These are phyloP conservation scores for Colletotrichum tanaceti DNA, from an alignment of 2,329 filamentous ascomycete species.

Conservation along the genomic window DNA sequence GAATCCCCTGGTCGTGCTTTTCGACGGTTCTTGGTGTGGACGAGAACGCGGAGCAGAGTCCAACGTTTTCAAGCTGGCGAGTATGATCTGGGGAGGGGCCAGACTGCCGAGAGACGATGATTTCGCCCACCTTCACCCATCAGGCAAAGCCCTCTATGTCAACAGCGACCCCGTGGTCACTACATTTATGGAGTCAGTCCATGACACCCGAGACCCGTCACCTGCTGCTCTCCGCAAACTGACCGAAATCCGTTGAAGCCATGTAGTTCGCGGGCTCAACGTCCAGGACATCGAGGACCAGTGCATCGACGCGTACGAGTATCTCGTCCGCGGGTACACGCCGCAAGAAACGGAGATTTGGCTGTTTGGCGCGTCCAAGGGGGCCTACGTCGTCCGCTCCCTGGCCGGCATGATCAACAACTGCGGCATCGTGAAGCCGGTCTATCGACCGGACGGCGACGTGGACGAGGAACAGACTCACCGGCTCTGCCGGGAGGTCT, in stretches of 20 bases:
- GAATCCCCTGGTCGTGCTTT: constrained; percentile 38
- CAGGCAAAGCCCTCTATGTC: constrained; percentile 26
- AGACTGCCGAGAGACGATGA: constrained; percentile 16
- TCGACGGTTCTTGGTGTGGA: constrained; percentile 44
- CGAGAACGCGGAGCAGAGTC: constrained; percentile 39
- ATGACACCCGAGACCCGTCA: fast-evolving
- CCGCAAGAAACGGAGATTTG: constrained; percentile 42
- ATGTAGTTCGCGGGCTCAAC: constrained; percentile 18
- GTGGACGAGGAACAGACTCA: constrained; percentile 31
- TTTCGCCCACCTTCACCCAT: constrained; percentile 13
- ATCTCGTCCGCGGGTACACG: constrained; percentile 33
- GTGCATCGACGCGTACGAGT: constrained; percentile 42
- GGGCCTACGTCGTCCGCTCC: constrained; percentile 44
- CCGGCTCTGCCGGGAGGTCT: constrained; percentile 42
- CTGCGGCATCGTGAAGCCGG: constrained; percentile 44
- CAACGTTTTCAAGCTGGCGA: constrained; percentile 42
- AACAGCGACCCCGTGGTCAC: constrained; percentile 23
- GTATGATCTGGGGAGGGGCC: constrained; percentile 36
- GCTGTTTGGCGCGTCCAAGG: constrained; percentile 47
- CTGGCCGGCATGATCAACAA: constrained; percentile 48
- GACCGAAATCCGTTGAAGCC: background rate
- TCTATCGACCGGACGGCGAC: constrained; percentile 14
- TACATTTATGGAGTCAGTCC: constrained; percentile 25
- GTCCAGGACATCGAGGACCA: constrained; percentile 33
- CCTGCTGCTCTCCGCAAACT: background rate